These are phyloP conservation scores for Coemansia sp. DNA, from an alignment of 192 early-diverging fungal genomes.

Conservation along the genomic window DNA sequence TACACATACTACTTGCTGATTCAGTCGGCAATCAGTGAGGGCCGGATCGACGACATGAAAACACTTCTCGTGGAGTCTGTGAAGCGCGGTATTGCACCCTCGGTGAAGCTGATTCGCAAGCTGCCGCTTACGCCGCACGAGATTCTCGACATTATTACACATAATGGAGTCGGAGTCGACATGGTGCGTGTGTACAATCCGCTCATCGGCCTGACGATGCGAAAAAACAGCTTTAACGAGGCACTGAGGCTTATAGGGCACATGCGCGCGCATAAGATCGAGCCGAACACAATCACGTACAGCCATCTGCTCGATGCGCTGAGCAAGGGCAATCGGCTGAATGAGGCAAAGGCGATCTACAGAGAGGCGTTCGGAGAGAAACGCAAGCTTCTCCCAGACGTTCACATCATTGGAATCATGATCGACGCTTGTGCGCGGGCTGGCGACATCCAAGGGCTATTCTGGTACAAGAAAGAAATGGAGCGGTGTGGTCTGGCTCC, in stretches of 20 bases:
- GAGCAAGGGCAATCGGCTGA: conserved; percentile 41
- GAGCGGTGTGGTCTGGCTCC: conserved; percentile 12
- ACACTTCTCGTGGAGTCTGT: conserved; percentile 19
- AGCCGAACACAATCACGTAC: conserved; percentile 46
- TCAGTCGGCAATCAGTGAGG: conserved; percentile 24
- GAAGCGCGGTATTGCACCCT: conserved; percentile 27
- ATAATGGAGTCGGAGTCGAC: conserved; percentile 14
- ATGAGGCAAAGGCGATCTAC: conserved; percentile 43
- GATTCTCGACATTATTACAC: conserved; percentile 23
- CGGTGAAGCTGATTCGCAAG: conserved; percentile 21
- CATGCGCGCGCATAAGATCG: conserved; percentile 25
- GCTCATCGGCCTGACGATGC: conserved; percentile 34
- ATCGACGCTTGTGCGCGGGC: conserved; percentile 44
- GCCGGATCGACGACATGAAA: conserved; percentile 20
- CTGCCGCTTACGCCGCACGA: conserved; percentile 27
- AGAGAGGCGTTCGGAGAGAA: conserved; percentile 12
- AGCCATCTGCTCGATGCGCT: conserved; percentile 46
- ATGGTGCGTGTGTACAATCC: conserved; percentile 44
- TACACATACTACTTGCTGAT: conserved; percentile 39
- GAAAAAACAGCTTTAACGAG: conserved; percentile 33
- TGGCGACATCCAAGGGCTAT: conserved; percentile 31
- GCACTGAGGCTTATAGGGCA: conserved; percentile 40
- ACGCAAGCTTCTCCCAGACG: conserved; percentile 29
- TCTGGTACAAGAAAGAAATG: conserved; percentile 38
- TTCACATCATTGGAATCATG: conserved; percentile 47